Evolutionary conservation across 208 protist species (phyloP), one percentile per base, ranked within the genome.

Genomic region (Willaertia magna): DNA sequence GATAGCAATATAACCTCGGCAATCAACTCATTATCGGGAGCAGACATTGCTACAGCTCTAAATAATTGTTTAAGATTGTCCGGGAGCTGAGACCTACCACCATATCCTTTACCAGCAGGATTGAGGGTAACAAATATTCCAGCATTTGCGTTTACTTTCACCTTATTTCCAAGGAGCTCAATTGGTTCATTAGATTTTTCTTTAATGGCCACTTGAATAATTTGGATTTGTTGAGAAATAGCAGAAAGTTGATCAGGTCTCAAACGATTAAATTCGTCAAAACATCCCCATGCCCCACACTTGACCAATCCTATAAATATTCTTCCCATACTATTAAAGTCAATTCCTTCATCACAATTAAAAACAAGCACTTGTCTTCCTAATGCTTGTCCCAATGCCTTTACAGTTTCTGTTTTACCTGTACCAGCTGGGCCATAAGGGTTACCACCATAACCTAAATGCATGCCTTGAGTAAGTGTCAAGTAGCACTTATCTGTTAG

Each of bases 101-200:
- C 96, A 90, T 99, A 99, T 39, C 96, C 96, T 88, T 98, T 99
- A 55, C 96, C 96, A 11, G 97, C 97, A 14, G 97, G 97, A 86
- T 99, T 99, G 79, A 99, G 85, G 55, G 98, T 99, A 12, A 99
- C 97, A 87, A 99, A 99, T 86, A 99, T 99, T 86, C 96, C 97
- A 2, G 97, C 94, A 88, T 98, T 98, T 18, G 90, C 61, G 91
- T 98, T 93, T 18, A 99, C 94, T 61, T 97, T 88, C 78, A 98
- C 94, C 22, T 91, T 90, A 44, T 90, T 91, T n/a, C 92, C 96
- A 7, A 98, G 91, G 18, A 99, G 91, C 74, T 96, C 88, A 74
- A 97, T 95, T 30, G 87, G 87, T 34, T 86, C 61, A 6, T 94
- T 91, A n/a, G 92, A 89, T 46, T 83, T 79, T 85, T 93, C 93